Conservation (phyloP, 2,329 filamentous ascomycete genomes). For the Teratosphaeria pseudoeucalypti region DNA sequence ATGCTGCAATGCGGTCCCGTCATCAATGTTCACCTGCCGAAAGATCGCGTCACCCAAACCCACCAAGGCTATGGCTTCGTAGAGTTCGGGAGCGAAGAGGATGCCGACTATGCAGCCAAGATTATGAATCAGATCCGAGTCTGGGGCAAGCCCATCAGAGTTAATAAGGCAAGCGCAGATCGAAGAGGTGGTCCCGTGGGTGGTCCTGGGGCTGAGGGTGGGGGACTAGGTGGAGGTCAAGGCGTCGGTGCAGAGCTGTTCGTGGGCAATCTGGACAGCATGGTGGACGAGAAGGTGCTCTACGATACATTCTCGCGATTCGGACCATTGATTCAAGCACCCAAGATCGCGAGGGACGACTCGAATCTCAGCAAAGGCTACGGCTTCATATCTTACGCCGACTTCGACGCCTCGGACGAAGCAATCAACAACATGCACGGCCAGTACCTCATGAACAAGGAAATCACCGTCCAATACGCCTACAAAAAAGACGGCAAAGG, state of each 20-base stretch:
- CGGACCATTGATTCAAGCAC: conserved; percentile 69
- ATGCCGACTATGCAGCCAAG: conserved; percentile 91
- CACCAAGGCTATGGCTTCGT: conserved; percentile 99
- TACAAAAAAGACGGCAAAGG: conserved; percentile 99
- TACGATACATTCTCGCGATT: conserved; percentile 95
- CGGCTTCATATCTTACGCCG: conserved; percentile 85
- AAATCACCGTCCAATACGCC: conserved; percentile 92
- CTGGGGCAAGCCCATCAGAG: conserved; percentile 87
- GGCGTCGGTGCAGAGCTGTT: conserved; percentile 88
- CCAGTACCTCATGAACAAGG: conserved; percentile 94
- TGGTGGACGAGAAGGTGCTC: conserved; percentile 91
- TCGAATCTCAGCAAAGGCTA: conserved; percentile 85
- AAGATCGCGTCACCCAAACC: conserved; percentile 91
- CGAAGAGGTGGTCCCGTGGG: conserved; percentile 62
- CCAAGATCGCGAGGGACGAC: conserved; percentile 89
- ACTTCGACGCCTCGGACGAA: conserved; percentile 87
- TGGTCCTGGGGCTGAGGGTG: conserved; percentile 66
- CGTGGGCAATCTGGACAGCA: conserved; percentile 84
- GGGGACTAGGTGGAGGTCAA: conserved; percentile 87
- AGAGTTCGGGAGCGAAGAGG: conserved; percentile 89
- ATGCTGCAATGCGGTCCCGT: conserved; percentile 98
- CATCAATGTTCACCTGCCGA: conserved; percentile 94
- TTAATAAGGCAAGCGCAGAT: conserved; percentile 90
- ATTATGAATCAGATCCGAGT: conserved; percentile 94
- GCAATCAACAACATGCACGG: conserved; percentile 89